Evolutionary conservation across 2,329 filamentous ascomycete species (phyloP), one percentile per base, ranked within the genome.

Genomic region (Aspergillus fijiensis): DNA sequence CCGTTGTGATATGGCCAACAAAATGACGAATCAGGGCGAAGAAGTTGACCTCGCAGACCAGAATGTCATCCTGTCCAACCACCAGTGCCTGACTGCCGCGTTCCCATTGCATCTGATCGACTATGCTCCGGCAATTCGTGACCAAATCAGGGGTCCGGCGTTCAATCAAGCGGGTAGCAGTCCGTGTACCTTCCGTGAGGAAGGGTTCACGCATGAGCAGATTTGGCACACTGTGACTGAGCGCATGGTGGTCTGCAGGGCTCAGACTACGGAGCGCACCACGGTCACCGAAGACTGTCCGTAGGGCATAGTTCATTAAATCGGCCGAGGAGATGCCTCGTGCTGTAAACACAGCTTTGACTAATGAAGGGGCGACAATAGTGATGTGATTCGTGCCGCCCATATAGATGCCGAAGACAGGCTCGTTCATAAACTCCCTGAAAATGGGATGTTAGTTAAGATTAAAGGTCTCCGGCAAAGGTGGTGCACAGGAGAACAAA

Each of bases 81-180:
- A 79, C 71, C 2, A 74, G 72, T 1, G 83, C 76, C 10, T 78
- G 72, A 19, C 77, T 80, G n/a, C 71, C 74, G 35, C 84, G 81
- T 69, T 89, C 87, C 87, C 87, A 89, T 2, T 78, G 77, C 65
- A 81, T 80, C 61, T 88, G 84, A 67, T 89, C 87, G 25, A 89
- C 84, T 2, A 81, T 75, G 19, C 84, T 87, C 7, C 80, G 76
- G 42, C 80, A 81, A 65, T 87, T 87, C 0, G 85, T 85, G 45
- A 88, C 80, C 35, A 89, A 71, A 56, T 85, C 82, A 4, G 83
- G 81, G 11, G 84, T 76, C 19, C 80, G 77, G 6, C 73, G 70
- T 61, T 82, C 74, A 5, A 81, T 72, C 58, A 73, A 74, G 45
- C 63, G 71, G 50, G 74, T 77, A 6, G 76, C 77, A 14, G 63